Conservation (phyloP, 768 basidiomycete genomes). For the Russula lepida region DNA sequence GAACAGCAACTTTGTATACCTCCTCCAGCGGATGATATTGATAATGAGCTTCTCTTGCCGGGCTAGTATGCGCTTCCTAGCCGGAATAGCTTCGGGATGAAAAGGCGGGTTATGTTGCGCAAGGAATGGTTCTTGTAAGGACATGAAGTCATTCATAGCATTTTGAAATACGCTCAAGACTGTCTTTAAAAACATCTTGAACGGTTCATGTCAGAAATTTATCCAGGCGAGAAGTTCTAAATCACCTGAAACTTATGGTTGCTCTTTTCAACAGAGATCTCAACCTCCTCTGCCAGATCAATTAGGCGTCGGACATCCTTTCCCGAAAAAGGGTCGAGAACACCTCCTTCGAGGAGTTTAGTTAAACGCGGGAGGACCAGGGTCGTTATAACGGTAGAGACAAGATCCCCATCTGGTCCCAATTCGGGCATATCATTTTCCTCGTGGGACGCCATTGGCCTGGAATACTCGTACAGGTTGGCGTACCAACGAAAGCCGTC, state of each 20-base stretch:
- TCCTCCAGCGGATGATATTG: conserved; percentile 71
- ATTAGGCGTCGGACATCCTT: conserved; percentile 51
- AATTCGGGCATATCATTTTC: conserved; percentile 46
- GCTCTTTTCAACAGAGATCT: conserved; percentile 59
- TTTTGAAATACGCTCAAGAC: conserved; percentile 44
- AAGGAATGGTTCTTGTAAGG: conserved; percentile 43
- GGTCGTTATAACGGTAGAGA: conserved; percentile 82
- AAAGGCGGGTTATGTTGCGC: conserved; percentile 42
- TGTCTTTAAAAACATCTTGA: conserved; percentile 50
- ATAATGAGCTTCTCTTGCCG: conserved; percentile 62
- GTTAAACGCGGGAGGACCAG: conserved; percentile 68
- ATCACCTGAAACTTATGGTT: conserved; percentile 58
- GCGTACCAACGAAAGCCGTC: conserved; percentile 83
- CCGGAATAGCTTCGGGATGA: conserved; percentile 65
- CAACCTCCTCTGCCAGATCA: conserved; percentile 74
- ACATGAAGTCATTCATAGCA: conserved; percentile 45
- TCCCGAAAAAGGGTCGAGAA: conserved; percentile 73
- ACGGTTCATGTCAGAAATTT: not conserved
- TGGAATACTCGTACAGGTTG: conserved; percentile 68
- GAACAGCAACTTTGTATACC: conserved; percentile 54
- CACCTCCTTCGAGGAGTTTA: conserved; percentile 70
- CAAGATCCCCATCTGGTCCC: conserved; percentile 80
- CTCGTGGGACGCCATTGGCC: conserved; percentile 19
- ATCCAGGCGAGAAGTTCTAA: not conserved
- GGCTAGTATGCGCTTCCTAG: conserved; percentile 60